These are phyloP conservation scores for Hirsutella minnesotensis DNA, from an alignment of 2,329 filamentous ascomycete species.

Conservation along the genomic window DNA sequence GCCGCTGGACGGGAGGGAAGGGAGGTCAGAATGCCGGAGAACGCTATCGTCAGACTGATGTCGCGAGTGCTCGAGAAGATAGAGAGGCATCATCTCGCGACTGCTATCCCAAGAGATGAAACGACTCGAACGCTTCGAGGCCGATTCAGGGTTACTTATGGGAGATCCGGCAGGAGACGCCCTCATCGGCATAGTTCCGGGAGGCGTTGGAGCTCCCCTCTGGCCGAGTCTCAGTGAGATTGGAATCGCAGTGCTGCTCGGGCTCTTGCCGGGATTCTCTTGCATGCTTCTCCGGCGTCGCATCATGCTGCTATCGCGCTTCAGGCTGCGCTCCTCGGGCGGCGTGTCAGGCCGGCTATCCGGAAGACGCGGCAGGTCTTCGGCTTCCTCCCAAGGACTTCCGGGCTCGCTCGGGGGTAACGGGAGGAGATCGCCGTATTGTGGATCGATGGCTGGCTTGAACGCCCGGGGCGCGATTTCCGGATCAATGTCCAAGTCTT, in stretches of 20 bases:
- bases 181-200: slow-evolving; percentile 18
- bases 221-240: slow-evolving; percentile 41
- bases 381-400: slow-evolving; percentile 27
- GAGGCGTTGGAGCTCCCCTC: slow-evolving; percentile 31
- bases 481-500: slow-evolving; percentile 33
- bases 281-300: slow-evolving; percentile 36
- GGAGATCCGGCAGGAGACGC: slow-evolving; percentile 26
- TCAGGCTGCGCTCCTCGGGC: slow-evolving; percentile 31
- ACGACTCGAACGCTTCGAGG: slow-evolving; percentile 29
- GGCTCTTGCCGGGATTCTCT: slow-evolving; percentile 36
- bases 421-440: slow-evolving; percentile 52
- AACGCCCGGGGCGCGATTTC: slow-evolving; percentile 46
- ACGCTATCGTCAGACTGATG: slow-evolving; percentile 21
- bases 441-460: slow-evolving; percentile 54
- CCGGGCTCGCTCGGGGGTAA: slow-evolving; percentile 48
- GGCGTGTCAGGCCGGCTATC: slow-evolving; percentile 49
- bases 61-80: slow-evolving; percentile 58
- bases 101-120: slow-evolving; percentile 51
- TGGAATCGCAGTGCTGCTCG: slow-evolving; percentile 46
- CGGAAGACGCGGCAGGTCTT: slow-evolving; percentile 41
- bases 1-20: slow-evolving; percentile 36
- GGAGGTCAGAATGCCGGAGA: slow-evolving; percentile 25
- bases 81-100: slow-evolving; percentile 69
- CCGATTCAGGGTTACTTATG: slow-evolving; percentile 19
- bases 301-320: slow-evolving; percentile 28